A percentile compares a stretch with the other conserved stretches of the same genome.
Conservation (phyloP, 805 yeast genomes). For the Osmozyma mogii region DNA sequence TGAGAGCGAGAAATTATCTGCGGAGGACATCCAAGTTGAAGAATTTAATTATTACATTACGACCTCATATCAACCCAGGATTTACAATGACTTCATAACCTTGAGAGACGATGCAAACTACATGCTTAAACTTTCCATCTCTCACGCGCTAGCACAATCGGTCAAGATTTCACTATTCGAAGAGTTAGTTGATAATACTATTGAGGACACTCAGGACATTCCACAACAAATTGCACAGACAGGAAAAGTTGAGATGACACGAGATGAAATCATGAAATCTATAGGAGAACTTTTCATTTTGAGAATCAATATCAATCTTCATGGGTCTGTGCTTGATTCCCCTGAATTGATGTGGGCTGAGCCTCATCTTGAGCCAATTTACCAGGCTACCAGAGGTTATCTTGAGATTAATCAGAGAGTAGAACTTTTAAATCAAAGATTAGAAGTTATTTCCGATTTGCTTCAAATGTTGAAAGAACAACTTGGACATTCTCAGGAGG, state of each 20-base stretch:
- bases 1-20: constrained; percentile 84
- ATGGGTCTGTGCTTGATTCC: constrained; percentile 86
- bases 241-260: constrained; percentile 90
- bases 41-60: constrained; percentile 95
- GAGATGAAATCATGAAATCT: constrained; percentile 93
- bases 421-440: constrained; percentile 76
- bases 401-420: constrained; percentile 93
- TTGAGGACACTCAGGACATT: constrained; percentile 93
- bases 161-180: constrained; percentile 94
- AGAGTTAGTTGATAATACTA: constrained; percentile 92
- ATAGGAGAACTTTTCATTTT: constrained; percentile 93
- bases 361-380: constrained; percentile 94
- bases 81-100: constrained; percentile 91
- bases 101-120: constrained; percentile 83
- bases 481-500: constrained; percentile 88
- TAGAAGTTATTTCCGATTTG: constrained; percentile 89
- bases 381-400: constrained; percentile 94
- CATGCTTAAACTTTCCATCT: constrained; percentile 85
- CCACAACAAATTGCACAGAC: constrained; percentile 93
- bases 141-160: constrained; percentile 93
- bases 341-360: constrained; percentile 99
- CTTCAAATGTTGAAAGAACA: constrained; percentile 96
- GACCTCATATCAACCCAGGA: constrained; percentile 88
- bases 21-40: constrained; percentile 88
- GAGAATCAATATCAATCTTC: constrained; percentile 71